Percentiles rank a stretch among this genome's conserved stretches.
Conservation (phyloP, 1,284 basidiomycete genomes). For the Amylostereum areolatum region DNA sequence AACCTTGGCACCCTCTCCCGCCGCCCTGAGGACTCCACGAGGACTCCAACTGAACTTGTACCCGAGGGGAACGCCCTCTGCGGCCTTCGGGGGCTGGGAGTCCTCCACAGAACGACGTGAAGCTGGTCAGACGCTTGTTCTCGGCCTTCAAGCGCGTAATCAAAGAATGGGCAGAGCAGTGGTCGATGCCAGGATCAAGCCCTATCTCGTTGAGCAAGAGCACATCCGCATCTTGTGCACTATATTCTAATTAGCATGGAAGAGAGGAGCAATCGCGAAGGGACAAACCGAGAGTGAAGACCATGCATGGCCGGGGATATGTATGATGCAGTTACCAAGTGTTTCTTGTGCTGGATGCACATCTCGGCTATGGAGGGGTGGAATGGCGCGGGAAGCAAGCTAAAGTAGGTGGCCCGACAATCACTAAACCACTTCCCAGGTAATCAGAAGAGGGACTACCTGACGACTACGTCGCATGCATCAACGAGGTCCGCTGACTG, state of each 20-base stretch:
- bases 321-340: slow-evolving; percentile 92
- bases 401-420: slow-evolving; percentile 22
- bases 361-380: slow-evolving; percentile 73
- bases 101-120: slow-evolving; percentile 92
- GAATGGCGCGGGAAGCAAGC: slow-evolving; percentile 75
- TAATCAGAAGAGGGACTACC: slow-evolving; percentile 31
- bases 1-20: slow-evolving; percentile 74
- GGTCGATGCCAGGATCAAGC: slow-evolving; percentile 94
- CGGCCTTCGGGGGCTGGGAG: slow-evolving; percentile 76
- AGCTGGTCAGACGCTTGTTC: slow-evolving; percentile 65
- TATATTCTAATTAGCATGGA: slow-evolving; percentile 19
- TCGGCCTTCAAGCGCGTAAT: slow-evolving; percentile 54
- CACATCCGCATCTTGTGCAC: slow-evolving; percentile 64
- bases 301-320: slow-evolving; percentile 77
- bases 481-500: slow-evolving; percentile 51
- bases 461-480: slow-evolving; percentile 61
- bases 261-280: not conserved
- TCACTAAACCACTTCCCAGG: slow-evolving; percentile 2
- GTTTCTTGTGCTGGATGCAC: slow-evolving; percentile 70
- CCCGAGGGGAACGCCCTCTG: slow-evolving; percentile 60
- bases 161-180: slow-evolving; percentile 83
- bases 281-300: slow-evolving; percentile 56
- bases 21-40: slow-evolving; percentile 80
- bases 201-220: slow-evolving; percentile 91
- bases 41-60: slow-evolving; percentile 98